These are phyloP conservation scores for Bifiguratus adelaidae DNA, from an alignment of 192 early-diverging fungal genomes.

Conservation along the genomic window DNA sequence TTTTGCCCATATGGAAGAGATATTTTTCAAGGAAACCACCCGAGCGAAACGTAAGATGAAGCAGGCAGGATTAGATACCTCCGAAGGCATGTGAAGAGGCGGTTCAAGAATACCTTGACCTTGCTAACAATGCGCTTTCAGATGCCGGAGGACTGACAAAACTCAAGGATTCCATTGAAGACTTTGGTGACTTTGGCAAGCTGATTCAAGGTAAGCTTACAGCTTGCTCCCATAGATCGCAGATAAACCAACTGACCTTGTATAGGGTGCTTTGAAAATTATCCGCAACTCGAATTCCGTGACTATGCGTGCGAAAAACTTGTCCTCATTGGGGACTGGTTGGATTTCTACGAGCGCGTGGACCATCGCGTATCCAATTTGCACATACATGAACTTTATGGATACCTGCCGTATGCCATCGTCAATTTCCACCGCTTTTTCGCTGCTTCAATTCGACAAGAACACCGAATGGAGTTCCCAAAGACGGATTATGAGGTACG, in stretches of 20 bases:
- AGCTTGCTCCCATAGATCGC: slow-evolving; percentile 1
- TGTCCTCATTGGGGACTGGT: slow-evolving; percentile 60
- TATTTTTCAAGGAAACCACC: slow-evolving; percentile 74
- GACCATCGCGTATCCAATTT: slow-evolving; percentile 29
- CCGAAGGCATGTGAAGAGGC: slow-evolving; percentile 13
- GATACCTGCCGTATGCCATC: slow-evolving; percentile 61
- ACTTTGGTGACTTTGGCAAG: slow-evolving; percentile 3
- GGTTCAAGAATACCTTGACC: too few species aligned
- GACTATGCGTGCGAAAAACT: slow-evolving; percentile 61
- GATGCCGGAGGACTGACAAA: slow-evolving; percentile 4
- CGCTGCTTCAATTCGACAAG: slow-evolving; percentile 45
- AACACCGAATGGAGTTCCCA: slow-evolving; percentile 59
- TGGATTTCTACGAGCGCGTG: slow-evolving; percentile 72
- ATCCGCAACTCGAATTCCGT: slow-evolving; percentile 66
- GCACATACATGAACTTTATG: slow-evolving; percentile 43
- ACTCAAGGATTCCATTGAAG: slow-evolving; percentile 17
- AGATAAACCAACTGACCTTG: background rate
- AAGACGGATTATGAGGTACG: slow-evolving; percentile 63
- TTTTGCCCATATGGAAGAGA: slow-evolving; percentile 72
- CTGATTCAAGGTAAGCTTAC: background rate
- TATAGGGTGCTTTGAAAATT: slow-evolving; percentile 87
- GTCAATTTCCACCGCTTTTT: slow-evolving; percentile 75
- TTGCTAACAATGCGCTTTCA: too few species aligned
- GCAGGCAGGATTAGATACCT: slow-evolving; percentile 4
- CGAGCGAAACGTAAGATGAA: background rate